These are phyloP conservation scores for Fusarium longipes DNA, from an alignment of 2,329 filamentous ascomycete species.

Conservation along the genomic window DNA sequence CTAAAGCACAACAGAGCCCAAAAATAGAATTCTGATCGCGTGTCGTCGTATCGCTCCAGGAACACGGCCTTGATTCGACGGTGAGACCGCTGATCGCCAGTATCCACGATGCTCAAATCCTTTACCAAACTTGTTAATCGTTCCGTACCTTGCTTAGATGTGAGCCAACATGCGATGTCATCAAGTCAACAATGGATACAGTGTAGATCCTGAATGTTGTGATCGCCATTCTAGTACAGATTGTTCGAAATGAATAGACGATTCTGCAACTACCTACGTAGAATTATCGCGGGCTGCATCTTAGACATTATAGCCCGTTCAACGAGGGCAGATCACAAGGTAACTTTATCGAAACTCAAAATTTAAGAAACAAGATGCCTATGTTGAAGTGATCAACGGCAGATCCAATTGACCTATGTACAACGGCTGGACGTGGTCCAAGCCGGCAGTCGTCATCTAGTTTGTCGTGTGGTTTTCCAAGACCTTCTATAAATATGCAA, in stretches of 20 bases:
- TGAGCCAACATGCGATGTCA: not conserved
- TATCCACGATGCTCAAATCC: conserved; percentile 11
- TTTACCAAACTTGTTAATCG: conserved; percentile 5
- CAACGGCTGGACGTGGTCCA: conserved; percentile 42
- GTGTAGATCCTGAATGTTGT: not conserved
- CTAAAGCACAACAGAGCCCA: conserved; percentile 19
- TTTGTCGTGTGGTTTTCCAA: conserved; percentile 47
- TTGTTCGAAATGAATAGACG: not conserved
- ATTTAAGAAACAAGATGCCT: conserved; percentile 38
- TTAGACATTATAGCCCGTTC: not conserved
- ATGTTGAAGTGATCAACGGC: conserved; percentile 38
- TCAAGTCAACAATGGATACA: not conserved
- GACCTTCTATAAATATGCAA: conserved; percentile 54
- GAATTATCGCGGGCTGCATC: not conserved
- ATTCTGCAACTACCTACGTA: not conserved
- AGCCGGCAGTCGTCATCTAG: conserved; percentile 46
- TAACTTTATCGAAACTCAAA: not conserved
- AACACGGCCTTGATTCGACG: conserved; percentile 30
- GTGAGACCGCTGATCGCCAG: conserved; percentile 17
- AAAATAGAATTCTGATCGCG: conserved; percentile 46
- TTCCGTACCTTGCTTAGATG: not conserved
- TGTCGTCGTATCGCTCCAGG: conserved; percentile 37
- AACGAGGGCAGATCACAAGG: not conserved
- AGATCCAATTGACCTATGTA: conserved; percentile 48
- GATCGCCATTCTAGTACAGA: not conserved